These are phyloP conservation scores for Adenanthera pavonina DNA, from an alignment of 306 rosid species.

Conservation along the genomic window DNA sequence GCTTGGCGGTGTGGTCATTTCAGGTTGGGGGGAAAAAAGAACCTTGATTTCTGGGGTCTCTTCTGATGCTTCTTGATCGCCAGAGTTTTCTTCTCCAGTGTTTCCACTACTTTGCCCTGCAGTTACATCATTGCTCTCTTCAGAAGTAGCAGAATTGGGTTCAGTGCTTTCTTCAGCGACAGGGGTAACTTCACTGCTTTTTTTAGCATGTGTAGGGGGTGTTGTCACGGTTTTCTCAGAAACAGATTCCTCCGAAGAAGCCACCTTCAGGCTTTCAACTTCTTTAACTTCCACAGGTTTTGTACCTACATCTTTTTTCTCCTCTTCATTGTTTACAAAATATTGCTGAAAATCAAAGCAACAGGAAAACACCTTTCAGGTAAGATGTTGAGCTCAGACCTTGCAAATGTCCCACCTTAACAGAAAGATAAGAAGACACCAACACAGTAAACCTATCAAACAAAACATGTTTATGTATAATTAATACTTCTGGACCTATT, in stretches of 20 bases:
- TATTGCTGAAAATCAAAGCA: conserved; percentile 66
- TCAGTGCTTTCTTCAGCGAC: conserved; percentile 43
- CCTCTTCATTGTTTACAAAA: conserved; percentile 57
- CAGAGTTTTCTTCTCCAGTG: conserved; percentile 51
- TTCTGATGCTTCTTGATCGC: conserved; percentile 64
- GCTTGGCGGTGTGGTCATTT: not conserved
- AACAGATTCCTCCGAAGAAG: conserved; percentile 51
- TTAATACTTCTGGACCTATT: not conserved
- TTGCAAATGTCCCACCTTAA: conserved; percentile 1
- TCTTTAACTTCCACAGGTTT: conserved; percentile 63
- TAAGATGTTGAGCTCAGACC: conserved; percentile 22
- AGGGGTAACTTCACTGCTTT: conserved; percentile 38
- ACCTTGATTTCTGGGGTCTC: conserved; percentile 88
- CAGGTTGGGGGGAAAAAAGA: not conserved
- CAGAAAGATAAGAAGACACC: not conserved
- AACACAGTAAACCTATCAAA: not conserved
- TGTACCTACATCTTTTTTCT: conserved; percentile 44
- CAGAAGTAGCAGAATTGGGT: conserved; percentile 30
- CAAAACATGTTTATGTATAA: not conserved
- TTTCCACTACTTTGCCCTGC: conserved; percentile 52
- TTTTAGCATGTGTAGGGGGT: not conserved
- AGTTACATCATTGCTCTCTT: conserved; percentile 31
- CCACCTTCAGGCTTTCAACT: conserved; percentile 47
- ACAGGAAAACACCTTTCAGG: not conserved
- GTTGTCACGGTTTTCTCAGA: conserved; percentile 47